Evolutionary conservation across 2,329 filamentous ascomycete genomes (phyloP).

Genomic region (Diplodia intermedia): DNA sequence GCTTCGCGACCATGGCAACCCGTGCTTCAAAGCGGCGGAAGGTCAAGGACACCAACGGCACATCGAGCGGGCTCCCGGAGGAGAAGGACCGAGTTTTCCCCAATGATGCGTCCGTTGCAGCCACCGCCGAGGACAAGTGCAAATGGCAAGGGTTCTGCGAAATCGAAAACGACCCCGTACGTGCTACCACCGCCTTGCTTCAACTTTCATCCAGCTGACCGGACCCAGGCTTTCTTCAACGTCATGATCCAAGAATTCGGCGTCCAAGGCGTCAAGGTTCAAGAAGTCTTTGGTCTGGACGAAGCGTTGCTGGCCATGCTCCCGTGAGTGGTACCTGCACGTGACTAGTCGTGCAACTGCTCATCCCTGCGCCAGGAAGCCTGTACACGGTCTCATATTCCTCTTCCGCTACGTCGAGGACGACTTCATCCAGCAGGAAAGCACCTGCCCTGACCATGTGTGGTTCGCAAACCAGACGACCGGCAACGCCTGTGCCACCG

Average conservation of each 20-base stretch:
- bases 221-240: constrained; percentile 77
- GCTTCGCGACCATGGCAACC: constrained; percentile 24
- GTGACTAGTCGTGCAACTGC: neutral
- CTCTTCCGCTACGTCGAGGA: constrained; percentile 73
- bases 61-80: constrained; percentile 4
- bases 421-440: constrained; percentile 56
- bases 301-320: constrained; percentile 67
- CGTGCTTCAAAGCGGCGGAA: constrained; percentile 31
- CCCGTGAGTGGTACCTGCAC: constrained; percentile 49
- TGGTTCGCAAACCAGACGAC: constrained; percentile 98
- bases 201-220: constrained; percentile 38
- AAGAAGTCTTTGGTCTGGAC: constrained; percentile 79
- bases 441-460: constrained; percentile 68
- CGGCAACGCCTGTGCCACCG: constrained; percentile 87
- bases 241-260: constrained; percentile 81
- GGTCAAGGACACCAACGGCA: constrained; percentile 11
- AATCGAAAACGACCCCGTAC: constrained; percentile 86
- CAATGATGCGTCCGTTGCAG: constrained; percentile 35
- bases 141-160: constrained; percentile 78
- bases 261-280: constrained; percentile 73
- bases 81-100: constrained; percentile 27
- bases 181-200: neutral
- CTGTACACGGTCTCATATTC: constrained; percentile 86
- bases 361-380: constrained; percentile 59
- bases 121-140: constrained; percentile 49